Base-by-base conservation (phyloP, 2,329 filamentous ascomycete genomes). In the Mycosphaerella sp. region DNA sequence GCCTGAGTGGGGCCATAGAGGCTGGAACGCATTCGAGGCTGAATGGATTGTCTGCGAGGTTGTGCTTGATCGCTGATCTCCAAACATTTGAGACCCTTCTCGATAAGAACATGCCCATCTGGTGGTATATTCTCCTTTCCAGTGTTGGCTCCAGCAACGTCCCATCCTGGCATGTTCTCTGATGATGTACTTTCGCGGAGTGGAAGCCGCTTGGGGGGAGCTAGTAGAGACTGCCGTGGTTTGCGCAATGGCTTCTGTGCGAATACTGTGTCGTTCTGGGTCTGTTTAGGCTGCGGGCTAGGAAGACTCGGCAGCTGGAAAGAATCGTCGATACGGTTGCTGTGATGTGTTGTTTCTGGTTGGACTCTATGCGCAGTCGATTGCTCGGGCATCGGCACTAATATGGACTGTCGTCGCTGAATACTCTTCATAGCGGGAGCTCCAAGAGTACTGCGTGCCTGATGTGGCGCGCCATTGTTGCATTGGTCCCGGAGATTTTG, bases 101-200 rank as follows among this genome's bases (percentile, higher is more conserved):
- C 39, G 36, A 38, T 10, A 12, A 40, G 23, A 10, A 36, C 41
- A n/a, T 52, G 36, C 12, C 48, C 54, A 3, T 75, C 76, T 1
- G 81, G 82, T 11, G 80, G 80, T 4, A 83, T 63, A 58, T 85
- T 85, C 65, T 85, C 82, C 61, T 85, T 85, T 5, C 82, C 82
- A 4, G 75, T 75, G 34, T 79, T 78, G 50, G 49, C 43, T 23
- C 80, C 80, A 55, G 71, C 62, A n/a, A 78, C 64, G 61, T 82
- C 78, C 42, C 40, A 38, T 12, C 40, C 50, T 10, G 49, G 45
- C 41, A 56, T 38, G 26, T 56, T 56, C 17, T 42, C 49, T 7
- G 39, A 49, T 2, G 45, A 50, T 21, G 47, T 41, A 36, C 61
- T 54, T 39, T 74, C 71, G 36, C 76, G 74, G 48, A 84, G 66